These are phyloP conservation scores for Microbotryum violaceum DNA, from an alignment of 1,284 basidiomycete genomes.

Conservation along the genomic window DNA sequence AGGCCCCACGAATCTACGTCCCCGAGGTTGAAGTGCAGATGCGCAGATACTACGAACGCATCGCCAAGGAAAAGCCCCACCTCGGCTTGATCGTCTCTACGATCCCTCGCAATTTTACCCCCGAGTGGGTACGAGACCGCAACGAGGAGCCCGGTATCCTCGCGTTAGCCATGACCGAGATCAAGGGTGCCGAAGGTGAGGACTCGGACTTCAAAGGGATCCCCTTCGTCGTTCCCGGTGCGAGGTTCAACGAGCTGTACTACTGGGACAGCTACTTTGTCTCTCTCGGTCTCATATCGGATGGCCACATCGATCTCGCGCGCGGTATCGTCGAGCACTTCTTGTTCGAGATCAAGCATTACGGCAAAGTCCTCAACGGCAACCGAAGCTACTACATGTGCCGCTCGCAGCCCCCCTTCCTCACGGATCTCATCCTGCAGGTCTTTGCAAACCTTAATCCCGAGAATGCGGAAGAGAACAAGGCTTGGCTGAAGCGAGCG, in stretches of 20 bases:
- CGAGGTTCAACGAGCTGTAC: constrained; percentile 90
- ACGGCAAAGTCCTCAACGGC: constrained; percentile 42
- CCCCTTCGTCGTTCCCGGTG: constrained; percentile 94
- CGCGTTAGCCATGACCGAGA: constrained; percentile 89
- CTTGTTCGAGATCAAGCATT: constrained; percentile 81
- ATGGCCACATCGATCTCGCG: constrained; percentile 86
- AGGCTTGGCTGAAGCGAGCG: constrained; percentile 83
- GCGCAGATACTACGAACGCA: constrained; percentile 75
- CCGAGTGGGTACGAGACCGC: constrained; percentile 80
- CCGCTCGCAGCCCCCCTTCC: constrained; percentile 93
- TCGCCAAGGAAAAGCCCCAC: constrained; percentile 49
- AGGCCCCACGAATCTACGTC: constrained; percentile 77
- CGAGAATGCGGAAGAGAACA: constrained; percentile 70
- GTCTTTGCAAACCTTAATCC: constrained; percentile 93
- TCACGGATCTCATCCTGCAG: constrained; percentile 96
- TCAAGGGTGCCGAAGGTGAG: constrained; percentile 58
- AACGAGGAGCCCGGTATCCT: constrained; percentile 90
- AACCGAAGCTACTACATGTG: constrained; percentile 70
- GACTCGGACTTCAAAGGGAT: constrained; percentile 75
- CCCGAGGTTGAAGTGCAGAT: constrained; percentile 86
- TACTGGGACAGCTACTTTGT: constrained; percentile 93
- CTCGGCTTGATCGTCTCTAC: constrained; percentile 85
- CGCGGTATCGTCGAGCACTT: constrained; percentile 98
- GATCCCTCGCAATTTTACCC: constrained; percentile 74
- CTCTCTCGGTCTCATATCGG: constrained; percentile 83